A percentile compares a stretch with the other conserved stretches of the same genome.
Evolutionary conservation across 768 basidiomycete genomes (phyloP).

Genomic region (Butyriboletus loyo): DNA sequence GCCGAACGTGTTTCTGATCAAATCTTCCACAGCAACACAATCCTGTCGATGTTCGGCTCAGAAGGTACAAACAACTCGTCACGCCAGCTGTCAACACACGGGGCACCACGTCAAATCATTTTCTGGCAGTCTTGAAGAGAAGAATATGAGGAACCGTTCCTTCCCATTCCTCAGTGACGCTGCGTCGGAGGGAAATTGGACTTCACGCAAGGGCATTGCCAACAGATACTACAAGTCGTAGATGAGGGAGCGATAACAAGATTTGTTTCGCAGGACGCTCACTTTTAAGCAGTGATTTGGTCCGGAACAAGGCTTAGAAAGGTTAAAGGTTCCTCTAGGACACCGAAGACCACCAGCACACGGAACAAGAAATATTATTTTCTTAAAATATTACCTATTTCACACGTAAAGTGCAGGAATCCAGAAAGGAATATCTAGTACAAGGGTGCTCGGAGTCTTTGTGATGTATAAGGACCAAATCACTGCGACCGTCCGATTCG

Average conservation of each 20-base stretch:
- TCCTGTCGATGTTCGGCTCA: slow-evolving; percentile 44
- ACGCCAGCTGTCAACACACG: slow-evolving; percentile 37
- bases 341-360: no score
- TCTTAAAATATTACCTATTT: no score
- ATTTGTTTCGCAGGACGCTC: no score
- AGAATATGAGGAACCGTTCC: slow-evolving; percentile 66
- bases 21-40: slow-evolving; percentile 57
- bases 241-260: slow-evolving; percentile 2
- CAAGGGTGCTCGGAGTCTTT: no score
- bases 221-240: background rate
- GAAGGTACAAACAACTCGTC: background rate
- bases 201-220: slow-evolving; percentile 51
- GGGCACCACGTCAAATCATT: slow-evolving; percentile 59
- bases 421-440: no score
- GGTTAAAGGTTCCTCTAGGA: no score
- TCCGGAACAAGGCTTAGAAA: no score
- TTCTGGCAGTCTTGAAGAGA: slow-evolving; percentile 61
- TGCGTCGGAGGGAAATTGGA: slow-evolving; percentile 34
- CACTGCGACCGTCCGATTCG: no score
- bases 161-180: slow-evolving; percentile 37
- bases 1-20: slow-evolving; percentile 51
- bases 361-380: no score
- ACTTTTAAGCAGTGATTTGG: no score
- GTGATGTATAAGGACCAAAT: no score
- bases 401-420: no score